phyloP scores from a whole-genome alignment of 108 stramenopile species.

The Aurantiochytrium sp. region DNA sequence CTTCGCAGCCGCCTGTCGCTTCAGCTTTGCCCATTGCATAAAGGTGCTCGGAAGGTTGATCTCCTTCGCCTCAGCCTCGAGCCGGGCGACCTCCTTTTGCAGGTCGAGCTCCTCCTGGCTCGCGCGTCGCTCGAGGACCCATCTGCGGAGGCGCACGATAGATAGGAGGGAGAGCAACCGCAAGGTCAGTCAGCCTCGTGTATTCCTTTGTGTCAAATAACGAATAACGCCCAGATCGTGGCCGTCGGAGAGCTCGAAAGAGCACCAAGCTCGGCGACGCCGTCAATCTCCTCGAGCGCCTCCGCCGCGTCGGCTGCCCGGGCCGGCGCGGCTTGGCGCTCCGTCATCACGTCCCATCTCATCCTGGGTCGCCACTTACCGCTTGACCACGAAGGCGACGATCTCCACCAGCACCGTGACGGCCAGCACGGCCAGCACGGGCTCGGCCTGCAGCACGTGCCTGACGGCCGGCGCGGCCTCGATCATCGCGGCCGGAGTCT shows the following conservation, averaged over 20 bases:
- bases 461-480: not conserved
- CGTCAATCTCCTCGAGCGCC: too few relatives aligned
- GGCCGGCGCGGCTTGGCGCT: too few relatives aligned
- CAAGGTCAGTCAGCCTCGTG: not conserved
- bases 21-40: not conserved
- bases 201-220: too few relatives aligned
- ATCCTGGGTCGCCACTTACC: not conserved
- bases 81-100: not conserved
- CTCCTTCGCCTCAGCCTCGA: not conserved
- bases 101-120: not conserved
- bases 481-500: too few relatives aligned
- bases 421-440: not conserved
- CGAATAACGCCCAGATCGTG: too few relatives aligned
- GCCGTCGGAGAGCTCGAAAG: not conserved
- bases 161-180: not conserved
- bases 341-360: not conserved
- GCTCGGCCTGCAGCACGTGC: not conserved
- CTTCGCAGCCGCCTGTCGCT: not conserved
- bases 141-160: not conserved
- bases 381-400: not conserved
- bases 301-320: too few relatives aligned
- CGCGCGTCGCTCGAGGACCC: not conserved
- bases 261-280: not conserved
- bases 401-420: not conserved
- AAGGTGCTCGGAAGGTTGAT: slow-evolving; percentile 8